phyloP scores from a whole-genome alignment of 139 green algal genomes.

The Zygnema cylindricum region DNA sequence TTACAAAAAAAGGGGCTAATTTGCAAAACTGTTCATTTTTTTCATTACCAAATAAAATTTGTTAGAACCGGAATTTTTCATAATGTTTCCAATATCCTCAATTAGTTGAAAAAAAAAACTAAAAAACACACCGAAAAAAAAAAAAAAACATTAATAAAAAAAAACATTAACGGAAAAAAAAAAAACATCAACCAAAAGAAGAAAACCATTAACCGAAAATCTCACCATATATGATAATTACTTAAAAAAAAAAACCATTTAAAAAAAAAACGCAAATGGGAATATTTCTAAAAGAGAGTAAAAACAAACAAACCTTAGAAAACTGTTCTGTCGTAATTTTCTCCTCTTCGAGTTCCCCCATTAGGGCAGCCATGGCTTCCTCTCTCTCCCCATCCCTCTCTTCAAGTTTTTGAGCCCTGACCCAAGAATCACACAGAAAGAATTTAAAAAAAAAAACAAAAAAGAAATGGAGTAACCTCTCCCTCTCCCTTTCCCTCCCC shows the following conservation, averaged over 20 bases:
- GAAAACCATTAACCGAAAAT: neutral
- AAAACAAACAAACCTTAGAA: neutral
- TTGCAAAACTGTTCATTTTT: too few relatives aligned
- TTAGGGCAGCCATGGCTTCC: constrained; percentile 2
- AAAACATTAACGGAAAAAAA: too few relatives aligned
- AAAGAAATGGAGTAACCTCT: neutral
- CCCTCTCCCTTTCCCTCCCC: neutral
- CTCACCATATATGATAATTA: neutral
- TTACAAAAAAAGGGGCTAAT: too few relatives aligned
- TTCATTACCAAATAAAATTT: too few relatives aligned
- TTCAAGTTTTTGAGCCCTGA: neutral
- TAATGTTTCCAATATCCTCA: too few relatives aligned
- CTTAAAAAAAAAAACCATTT: neutral
- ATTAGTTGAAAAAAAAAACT: too few relatives aligned
- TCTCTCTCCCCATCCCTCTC: neutral
- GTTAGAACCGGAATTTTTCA: too few relatives aligned
- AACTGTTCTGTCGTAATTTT: neutral
- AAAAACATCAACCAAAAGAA: neutral
- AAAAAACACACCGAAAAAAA: too few relatives aligned
- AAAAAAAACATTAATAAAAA: too few relatives aligned
- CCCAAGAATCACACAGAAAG: neutral
- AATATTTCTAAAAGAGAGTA: neutral
- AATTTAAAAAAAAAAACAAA: neutral
- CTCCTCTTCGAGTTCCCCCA: neutral
- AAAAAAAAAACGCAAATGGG: neutral